Base-by-base conservation (phyloP, 108 stramenopile genomes). In the Cyclostephanos tholiformis region DNA sequence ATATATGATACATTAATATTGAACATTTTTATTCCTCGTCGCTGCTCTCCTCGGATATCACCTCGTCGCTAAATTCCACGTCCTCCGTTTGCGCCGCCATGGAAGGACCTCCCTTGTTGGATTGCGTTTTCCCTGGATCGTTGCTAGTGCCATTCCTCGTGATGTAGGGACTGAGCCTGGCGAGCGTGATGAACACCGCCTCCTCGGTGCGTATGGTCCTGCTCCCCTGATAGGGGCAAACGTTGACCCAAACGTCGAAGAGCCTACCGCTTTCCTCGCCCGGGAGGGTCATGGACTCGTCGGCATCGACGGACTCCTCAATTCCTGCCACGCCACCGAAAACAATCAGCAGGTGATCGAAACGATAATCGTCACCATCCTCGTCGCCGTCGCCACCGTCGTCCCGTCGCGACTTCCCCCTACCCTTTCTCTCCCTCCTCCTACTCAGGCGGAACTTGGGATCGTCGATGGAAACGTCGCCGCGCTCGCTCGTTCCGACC, bases 261-360 rank as follows among this genome's bases (percentile, higher is more conserved):
- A 97, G 77, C 52, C 84, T 88, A 26, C 76, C 82, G 56, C 91
- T 87, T 60, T 97, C 83, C 27, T 84, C 83, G 29, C 94, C 97
- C 6, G 95, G 82, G 22, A 97, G 51, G n/a, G 72, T 86, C 64
- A 97, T 85, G 5, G 81, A 84, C 67, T 97, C 97, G 71, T 97
- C 97, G 6, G 94, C 95, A 78, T 97, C 97, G 11, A 98, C 91
- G 61, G 89, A 94, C 69, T 97, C 97, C 76, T 99, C 98, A 44
- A 99, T 96, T 19, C 98, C 98, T 53, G 94, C 91, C 38, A 99
- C 97, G 12, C 98, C 98, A 36, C 98, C 98, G 82, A 99, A 96
- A 23, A 97, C 94, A 53, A 99, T 74, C 25, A 99, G 62, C 36
- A 87, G 67, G 74, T 98, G 98, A 69, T 86, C 69, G 80, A 85